These are phyloP conservation scores for Butyriboletus loyo DNA, from an alignment of 768 basidiomycete species.

Conservation along the genomic window DNA sequence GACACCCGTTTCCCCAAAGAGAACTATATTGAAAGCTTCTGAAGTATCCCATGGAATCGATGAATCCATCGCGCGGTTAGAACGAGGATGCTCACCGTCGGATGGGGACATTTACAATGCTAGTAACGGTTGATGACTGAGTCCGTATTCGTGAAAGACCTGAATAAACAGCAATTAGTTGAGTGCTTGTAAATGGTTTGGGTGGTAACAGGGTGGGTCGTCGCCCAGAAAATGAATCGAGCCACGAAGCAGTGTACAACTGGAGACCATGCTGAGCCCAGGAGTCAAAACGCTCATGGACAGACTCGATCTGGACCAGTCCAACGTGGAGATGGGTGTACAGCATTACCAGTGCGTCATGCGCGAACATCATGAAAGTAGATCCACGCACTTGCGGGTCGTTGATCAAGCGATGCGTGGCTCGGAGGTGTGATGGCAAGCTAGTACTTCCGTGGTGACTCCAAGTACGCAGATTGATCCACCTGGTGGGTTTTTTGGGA, in stretches of 20 bases:
- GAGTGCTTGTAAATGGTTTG: not conserved
- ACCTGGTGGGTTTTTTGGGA: not conserved
- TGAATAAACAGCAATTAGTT: not conserved
- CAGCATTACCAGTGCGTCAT: constrained; percentile 19
- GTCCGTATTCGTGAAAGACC: constrained; percentile 11
- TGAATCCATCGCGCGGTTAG: not conserved
- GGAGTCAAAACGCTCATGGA: constrained; percentile 1
- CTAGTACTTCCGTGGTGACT: not conserved
- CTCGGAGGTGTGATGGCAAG: not conserved
- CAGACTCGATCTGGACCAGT: constrained; percentile 7
- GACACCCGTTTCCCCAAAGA: constrained; percentile 32
- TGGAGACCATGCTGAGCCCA: not conserved
- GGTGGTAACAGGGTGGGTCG: constrained; percentile 1
- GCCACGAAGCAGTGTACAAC: constrained; percentile 1
- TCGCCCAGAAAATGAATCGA: constrained; percentile 1
- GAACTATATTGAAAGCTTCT: constrained; percentile 26
- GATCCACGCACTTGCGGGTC: constrained; percentile 18
- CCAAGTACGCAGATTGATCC: not conserved
- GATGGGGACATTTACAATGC: constrained; percentile 16
- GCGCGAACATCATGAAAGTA: constrained; percentile 8
- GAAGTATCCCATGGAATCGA: not conserved
- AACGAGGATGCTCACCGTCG: constrained; percentile 11
- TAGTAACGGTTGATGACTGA: not conserved
- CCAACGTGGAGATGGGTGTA: constrained; percentile 14
- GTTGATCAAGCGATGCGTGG: not conserved